phyloP scores from a whole-genome alignment of 1,139 yeast genomes.

The Hyphopichia buzzinii region DNA sequence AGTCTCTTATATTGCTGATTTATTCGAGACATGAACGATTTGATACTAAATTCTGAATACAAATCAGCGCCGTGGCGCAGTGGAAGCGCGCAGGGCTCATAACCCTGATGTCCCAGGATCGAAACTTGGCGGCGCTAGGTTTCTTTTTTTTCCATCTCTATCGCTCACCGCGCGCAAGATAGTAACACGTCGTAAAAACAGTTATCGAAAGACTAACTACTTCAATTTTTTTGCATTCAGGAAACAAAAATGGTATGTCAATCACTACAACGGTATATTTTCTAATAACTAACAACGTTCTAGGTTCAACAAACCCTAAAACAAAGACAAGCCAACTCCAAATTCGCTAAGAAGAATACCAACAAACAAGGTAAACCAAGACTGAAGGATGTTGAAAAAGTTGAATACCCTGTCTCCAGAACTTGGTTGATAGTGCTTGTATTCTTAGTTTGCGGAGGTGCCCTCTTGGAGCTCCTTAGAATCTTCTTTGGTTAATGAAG shows the following conservation, averaged over 20 bases:
- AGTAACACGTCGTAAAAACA: slow-evolving; percentile 4
- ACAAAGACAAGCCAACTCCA: slow-evolving; percentile 82
- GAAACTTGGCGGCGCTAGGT: slow-evolving; percentile 97
- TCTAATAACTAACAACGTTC: neutral
- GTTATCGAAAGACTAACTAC: too few species aligned
- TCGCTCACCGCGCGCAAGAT: neutral
- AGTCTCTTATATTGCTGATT: too few species aligned
- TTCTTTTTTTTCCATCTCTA: slow-evolving; percentile 5
- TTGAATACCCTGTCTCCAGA: slow-evolving; percentile 51
- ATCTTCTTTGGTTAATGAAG: slow-evolving; percentile 42
- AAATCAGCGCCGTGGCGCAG: slow-evolving; percentile 88
- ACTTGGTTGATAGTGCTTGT: slow-evolving; percentile 61
- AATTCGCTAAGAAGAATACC: slow-evolving; percentile 72
- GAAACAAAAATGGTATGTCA: neutral
- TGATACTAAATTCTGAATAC: too few species aligned
- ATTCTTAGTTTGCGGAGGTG: slow-evolving; percentile 82
- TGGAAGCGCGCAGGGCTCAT: slow-evolving; percentile 99
- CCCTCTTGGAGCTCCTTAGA: slow-evolving; percentile 65
- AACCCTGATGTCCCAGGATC: slow-evolving; percentile 99
- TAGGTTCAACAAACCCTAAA: slow-evolving; percentile 69
- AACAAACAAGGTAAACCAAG: slow-evolving; percentile 67
- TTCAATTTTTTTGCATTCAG: too few species aligned
- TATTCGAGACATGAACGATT: too few species aligned
- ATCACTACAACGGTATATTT: too few species aligned
- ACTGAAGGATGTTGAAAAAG: slow-evolving; percentile 28